phyloP scores from a whole-genome alignment of 1,284 basidiomycete genomes.

The Trichosporon ovoides region DNA sequence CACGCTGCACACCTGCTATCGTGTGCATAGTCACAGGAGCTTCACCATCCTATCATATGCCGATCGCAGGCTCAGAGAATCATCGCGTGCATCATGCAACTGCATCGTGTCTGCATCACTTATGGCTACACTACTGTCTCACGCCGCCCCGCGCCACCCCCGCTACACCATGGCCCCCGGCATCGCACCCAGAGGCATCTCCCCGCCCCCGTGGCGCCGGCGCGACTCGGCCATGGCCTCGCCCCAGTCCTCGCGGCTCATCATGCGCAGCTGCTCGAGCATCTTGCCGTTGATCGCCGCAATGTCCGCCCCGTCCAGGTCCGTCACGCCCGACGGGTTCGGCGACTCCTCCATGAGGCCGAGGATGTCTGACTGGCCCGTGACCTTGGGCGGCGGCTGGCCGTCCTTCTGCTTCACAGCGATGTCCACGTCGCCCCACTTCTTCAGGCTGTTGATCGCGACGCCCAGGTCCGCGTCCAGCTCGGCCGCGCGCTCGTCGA shows the following conservation, averaged over 20 bases:
- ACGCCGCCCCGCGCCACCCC: too few relatives aligned
- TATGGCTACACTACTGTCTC: too few relatives aligned
- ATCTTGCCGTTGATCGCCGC: constrained; percentile 31
- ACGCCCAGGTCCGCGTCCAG: constrained; percentile 31
- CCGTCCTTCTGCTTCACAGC: constrained; percentile 7
- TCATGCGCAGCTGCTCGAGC: constrained; percentile 24
- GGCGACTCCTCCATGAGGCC: constrained; percentile 1
- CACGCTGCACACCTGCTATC: too few relatives aligned
- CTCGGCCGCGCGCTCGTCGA: constrained; percentile 17
- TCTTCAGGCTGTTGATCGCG: constrained; percentile 25
- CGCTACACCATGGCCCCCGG: not conserved
- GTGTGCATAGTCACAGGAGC: too few relatives aligned
- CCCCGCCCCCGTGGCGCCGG: constrained; percentile 17
- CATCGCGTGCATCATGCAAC: too few relatives aligned
- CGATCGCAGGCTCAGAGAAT: too few relatives aligned
- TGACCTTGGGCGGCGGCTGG: constrained; percentile 1
- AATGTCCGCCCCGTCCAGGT: constrained; percentile 25
- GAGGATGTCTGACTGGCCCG: not conserved
- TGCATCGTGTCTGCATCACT: too few relatives aligned
- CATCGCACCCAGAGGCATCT: not conserved
- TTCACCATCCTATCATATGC: too few relatives aligned
- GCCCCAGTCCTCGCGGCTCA: constrained; percentile 25
- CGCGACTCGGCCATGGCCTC: constrained; percentile 24
- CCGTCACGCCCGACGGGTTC: constrained; percentile 5
- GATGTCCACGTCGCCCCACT: constrained; percentile 26